Percentiles rank a stretch among this genome's conserved stretches.
These are phyloP conservation scores for Pachysandra terminalis DNA, from an alignment of 164 flowering plant genomes.

Conservation along the genomic window DNA sequence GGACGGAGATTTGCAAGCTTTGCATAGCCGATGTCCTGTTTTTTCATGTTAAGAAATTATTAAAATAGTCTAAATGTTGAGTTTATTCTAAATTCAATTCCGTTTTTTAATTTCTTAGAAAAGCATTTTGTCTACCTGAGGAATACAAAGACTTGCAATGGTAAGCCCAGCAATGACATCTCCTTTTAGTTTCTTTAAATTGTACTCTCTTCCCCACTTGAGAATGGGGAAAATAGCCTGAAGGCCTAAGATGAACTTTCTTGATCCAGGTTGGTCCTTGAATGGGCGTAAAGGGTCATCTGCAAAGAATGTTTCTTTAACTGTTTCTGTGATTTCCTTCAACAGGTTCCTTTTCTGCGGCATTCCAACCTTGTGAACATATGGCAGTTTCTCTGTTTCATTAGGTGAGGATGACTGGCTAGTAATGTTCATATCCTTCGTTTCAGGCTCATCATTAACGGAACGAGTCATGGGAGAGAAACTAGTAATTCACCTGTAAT, in stretches of 20 bases:
- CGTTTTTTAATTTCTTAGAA: neutral
- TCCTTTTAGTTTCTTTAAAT: conserved; percentile 47
- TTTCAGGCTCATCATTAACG: conserved; percentile 24
- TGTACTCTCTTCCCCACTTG: conserved; percentile 62
- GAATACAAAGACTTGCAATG: conserved; percentile 85
- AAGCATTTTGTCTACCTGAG: conserved; percentile 48
- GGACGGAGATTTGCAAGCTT: conserved; percentile 38
- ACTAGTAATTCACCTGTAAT: conserved; percentile 28
- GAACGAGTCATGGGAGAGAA: conserved; percentile 30
- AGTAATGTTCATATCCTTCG: conserved; percentile 35
- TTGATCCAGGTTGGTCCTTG: conserved; percentile 58
- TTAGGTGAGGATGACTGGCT: conserved; percentile 34
- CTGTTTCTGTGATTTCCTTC: conserved; percentile 38
- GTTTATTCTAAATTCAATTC: neutral
- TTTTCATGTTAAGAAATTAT: conserved; percentile 3
- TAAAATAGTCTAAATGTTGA: neutral
- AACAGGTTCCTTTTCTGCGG: conserved; percentile 55
- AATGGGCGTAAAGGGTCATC: conserved; percentile 77
- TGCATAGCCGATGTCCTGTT: conserved; percentile 73
- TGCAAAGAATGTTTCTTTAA: conserved; percentile 68
- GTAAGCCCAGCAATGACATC: conserved; percentile 78
- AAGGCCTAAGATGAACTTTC: conserved; percentile 50
- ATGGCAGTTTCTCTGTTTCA: conserved; percentile 18
- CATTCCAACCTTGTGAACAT: conserved; percentile 56
- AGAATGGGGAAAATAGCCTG: conserved; percentile 72